Evolutionary conservation across 148 eudicot species (phyloP).

Genomic region (Suaeda aralocaspica): DNA sequence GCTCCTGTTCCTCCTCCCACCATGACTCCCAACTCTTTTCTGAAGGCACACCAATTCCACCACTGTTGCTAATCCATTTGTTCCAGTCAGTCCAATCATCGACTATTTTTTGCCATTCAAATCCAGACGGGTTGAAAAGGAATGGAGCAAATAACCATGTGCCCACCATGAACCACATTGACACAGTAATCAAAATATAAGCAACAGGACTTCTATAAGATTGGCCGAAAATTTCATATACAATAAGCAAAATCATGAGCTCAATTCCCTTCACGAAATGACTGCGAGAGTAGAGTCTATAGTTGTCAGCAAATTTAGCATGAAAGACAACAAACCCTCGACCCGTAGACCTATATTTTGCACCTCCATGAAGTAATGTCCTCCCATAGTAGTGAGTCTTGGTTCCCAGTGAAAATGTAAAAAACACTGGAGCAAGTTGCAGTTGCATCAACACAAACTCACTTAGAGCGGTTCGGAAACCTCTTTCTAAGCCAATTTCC

Average conservation of each 20-base stretch:
- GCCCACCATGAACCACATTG: conserved; percentile 98
- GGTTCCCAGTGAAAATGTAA: conserved; percentile 95
- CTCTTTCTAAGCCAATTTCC: conserved; percentile 93
- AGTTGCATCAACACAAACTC: conserved; percentile 86
- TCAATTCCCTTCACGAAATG: conserved; percentile 98
- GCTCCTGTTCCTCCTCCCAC: conserved; percentile 99
- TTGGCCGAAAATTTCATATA: conserved; percentile 81
- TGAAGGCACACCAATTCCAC: conserved; percentile 94
- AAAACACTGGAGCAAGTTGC: conserved; percentile 90
- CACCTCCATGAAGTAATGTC: conserved; percentile 95
- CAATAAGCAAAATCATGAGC: conserved; percentile 83
- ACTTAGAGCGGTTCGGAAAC: conserved; percentile 87
- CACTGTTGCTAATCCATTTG: conserved; percentile 87
- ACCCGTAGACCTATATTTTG: conserved; percentile 91
- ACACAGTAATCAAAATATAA: conserved; percentile 71
- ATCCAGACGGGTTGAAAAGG: conserved; percentile 96
- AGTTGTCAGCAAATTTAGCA: conserved; percentile 98
- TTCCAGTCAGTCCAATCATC: conserved; percentile 99
- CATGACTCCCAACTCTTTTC: conserved; percentile 99
- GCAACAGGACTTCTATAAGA: conserved; percentile 62
- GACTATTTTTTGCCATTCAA: conserved; percentile 99
- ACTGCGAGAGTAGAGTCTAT: conserved; percentile 94
- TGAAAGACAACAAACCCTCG: conserved; percentile 98
- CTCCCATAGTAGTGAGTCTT: conserved; percentile 96
- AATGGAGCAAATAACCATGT: conserved; percentile 98